Evolutionary conservation across 768 basidiomycete genomes (phyloP), one percentile per base, ranked within the genome.

Genomic region (Auriscalpium orientale): DNA sequence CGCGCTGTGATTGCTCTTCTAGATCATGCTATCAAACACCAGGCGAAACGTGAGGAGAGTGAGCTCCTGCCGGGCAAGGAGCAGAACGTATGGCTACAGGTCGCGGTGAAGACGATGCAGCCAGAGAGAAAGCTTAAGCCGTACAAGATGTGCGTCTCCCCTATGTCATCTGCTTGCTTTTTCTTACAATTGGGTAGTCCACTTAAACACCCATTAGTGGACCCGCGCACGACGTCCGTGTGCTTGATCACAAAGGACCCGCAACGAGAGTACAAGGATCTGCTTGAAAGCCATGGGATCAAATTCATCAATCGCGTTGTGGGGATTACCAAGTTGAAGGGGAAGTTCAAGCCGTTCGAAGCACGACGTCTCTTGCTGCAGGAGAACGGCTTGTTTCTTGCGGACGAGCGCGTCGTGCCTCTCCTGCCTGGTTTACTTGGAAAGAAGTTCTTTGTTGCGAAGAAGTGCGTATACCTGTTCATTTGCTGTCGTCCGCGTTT

Each of bases 241-340:
- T 98, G 95, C 70, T 77, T 99, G 51, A 87, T 99, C 70, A 89
- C 89, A 51, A 98, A 98, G 72, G 91, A 95, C 68, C 95, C 95
- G 1, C 95, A 98, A 64, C 77, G 95, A 46, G 80, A 92, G 67
- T 99, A 98, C 79, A 99, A 99, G 70, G 91, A 95, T 67, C 84
- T 97, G 11, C 76, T 99, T 8, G 85, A 84, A 48, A 71, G 73
- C 49, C 76, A 89, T 46, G 79, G 83, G 50, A 84, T 99, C 76
- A 88, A 87, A 63, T 99, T 98, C 62, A 87, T 99, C 66, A 85
- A 83, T 28, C 79, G 94, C 37, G 93, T 98, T 38, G 91, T 98
- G 48, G 95, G 93, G 16, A 72, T 98, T 46, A 79, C 79, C 58
- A 98, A 99, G 69, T 79, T 99, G 57, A 92, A 90, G 74, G 95